Base-by-base conservation (phyloP, 2,329 filamentous ascomycete species). In the Verticillium zaregamsianum region DNA sequence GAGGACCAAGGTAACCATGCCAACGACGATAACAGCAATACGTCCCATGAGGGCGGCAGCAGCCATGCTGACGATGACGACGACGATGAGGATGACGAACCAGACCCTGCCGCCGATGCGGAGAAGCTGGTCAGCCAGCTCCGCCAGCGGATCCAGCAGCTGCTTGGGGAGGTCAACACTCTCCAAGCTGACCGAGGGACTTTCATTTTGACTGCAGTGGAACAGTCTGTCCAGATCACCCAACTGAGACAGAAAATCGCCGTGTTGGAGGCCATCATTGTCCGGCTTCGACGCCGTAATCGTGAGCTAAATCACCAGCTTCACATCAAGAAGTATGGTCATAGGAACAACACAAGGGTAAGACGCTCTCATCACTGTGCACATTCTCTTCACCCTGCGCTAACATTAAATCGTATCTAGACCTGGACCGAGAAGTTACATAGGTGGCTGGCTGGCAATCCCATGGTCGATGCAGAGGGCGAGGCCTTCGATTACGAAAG, bases 361-460 rank as follows among this genome's bases (percentile, higher is more conserved):
- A 37, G 60, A 25, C 11, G n/a, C 17, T 14, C 15, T 31, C 12
- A 3, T 55, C 15, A 15, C 14, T 40, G 1, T n/a, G 17, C 37
- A 37, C 17, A 12, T 37, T 25, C 20, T 11, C n/a, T 8, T 5
- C 5, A 20, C 15, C 17, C 14, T 45, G 5, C 15, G 25, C 60
- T 62, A 14, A 62, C 37, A 20, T 5, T 11, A 1, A 20, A 25
- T 12, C 11, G 12, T 31, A 5, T 12, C 3, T 8, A 62, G 61
- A 64, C 61, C 0, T 64, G 63, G 63, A 61, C 62, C 7, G 11
- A 37, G 3, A 7, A 59, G 15, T 35, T 64, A 25, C 39, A n/a
- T 12, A 5, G 20, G 9, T 55, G 31, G 11, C n/a, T 63, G 15
- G 55, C 37, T 12, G n/a, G 32, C 11, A 6, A 11, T 8, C 45